Evolutionary conservation across 495 filamentous ascomycete genomes (phyloP).

Genomic region (Cudoniella acicularis): DNA sequence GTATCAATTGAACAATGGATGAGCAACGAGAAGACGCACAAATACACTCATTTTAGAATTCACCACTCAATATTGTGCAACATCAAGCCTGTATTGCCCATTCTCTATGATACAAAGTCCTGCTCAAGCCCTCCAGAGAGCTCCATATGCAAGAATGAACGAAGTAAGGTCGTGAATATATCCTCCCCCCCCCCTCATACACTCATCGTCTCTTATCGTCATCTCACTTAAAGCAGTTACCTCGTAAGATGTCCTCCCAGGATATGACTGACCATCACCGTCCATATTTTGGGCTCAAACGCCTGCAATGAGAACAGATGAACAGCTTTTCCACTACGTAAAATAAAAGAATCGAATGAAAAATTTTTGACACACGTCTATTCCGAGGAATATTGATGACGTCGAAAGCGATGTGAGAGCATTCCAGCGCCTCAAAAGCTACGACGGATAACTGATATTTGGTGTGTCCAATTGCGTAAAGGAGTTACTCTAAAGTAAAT

Average conservation of each 20-base stretch:
- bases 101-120: not conserved
- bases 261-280: not conserved
- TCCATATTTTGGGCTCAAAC: not conserved
- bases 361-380: not conserved
- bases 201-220: not conserved
- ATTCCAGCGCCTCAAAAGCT: conserved; percentile 20
- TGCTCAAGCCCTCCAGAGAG: not conserved
- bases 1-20: too few species aligned
- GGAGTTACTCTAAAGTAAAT: conserved; percentile 6
- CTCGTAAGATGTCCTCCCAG: not conserved
- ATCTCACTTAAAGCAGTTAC: not conserved
- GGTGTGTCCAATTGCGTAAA: conserved; percentile 1
- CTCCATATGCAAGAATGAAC: not conserved
- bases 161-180: not conserved
- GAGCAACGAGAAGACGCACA: too few species aligned
- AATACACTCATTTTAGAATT: too few species aligned
- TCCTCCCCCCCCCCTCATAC: not conserved
- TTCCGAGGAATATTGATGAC: not conserved
- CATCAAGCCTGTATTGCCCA: not conserved
- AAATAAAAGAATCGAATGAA: not conserved
- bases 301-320: not conserved
- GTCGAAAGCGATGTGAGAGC: conserved; percentile 9
- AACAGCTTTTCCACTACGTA: not conserved
- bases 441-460: not conserved
- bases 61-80: too few species aligned